Conservation (phyloP, 1,284 basidiomycete genomes). For the Sanghuangporus sanghuang region DNA sequence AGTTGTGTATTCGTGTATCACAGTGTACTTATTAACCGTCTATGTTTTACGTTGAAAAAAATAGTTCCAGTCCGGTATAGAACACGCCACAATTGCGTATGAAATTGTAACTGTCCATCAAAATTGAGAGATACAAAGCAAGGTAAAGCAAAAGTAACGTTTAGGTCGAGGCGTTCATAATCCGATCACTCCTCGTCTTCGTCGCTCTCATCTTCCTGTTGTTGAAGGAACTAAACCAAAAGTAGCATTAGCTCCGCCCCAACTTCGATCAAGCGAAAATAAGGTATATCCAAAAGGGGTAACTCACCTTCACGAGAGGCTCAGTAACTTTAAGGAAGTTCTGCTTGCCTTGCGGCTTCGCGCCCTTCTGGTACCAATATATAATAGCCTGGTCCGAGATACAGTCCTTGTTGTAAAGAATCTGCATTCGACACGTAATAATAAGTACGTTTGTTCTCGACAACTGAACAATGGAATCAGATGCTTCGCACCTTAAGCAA, state of each 20-base stretch:
- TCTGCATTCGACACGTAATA: slow-evolving; percentile 37
- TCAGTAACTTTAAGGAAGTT: slow-evolving; percentile 90
- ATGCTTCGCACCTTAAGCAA: slow-evolving; percentile 72
- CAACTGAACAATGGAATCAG: not conserved
- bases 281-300: slow-evolving; percentile 6
- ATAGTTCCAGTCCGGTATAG: too few species aligned
- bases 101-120: too few species aligned
- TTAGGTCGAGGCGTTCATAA: not conserved
- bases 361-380: slow-evolving; percentile 96
- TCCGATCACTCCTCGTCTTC: slow-evolving; percentile 10
- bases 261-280: not conserved
- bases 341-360: slow-evolving; percentile 90
- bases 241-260: slow-evolving; percentile 40
- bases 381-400: slow-evolving; percentile 94
- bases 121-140: too few species aligned
- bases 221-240: slow-evolving; percentile 15
- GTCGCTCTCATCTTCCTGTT: slow-evolving; percentile 19
- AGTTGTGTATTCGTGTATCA: too few species aligned
- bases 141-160: not conserved
- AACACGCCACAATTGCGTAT: too few species aligned
- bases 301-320: slow-evolving; percentile 79
- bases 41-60: too few species aligned
- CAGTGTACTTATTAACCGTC: too few species aligned
- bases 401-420: slow-evolving; percentile 93
- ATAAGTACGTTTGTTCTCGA: not conserved